phyloP scores from a whole-genome alignment of 495 filamentous ascomycete genomes.

The Penicillium canescens region DNA sequence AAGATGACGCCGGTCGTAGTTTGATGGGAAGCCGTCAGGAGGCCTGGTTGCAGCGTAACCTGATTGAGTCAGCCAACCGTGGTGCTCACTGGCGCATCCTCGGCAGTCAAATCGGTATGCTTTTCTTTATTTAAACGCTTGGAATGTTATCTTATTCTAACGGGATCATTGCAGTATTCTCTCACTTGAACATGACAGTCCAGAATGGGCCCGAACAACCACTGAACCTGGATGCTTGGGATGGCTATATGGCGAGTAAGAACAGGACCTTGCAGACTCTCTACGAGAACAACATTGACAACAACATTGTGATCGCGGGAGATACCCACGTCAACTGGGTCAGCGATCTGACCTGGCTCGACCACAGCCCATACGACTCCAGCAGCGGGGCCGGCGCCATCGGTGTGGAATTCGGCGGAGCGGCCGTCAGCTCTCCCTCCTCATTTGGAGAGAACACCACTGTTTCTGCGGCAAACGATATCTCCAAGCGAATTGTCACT shows the following conservation, averaged over 20 bases:
- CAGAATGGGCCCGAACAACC: slow-evolving; percentile 3
- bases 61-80: slow-evolving; percentile 43
- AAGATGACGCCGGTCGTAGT: slow-evolving; percentile 56
- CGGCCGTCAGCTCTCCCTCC: slow-evolving; percentile 58
- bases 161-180: slow-evolving; percentile 6
- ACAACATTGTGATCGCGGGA: slow-evolving; percentile 67
- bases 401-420: slow-evolving; percentile 67
- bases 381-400: slow-evolving; percentile 57
- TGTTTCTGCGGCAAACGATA: slow-evolving; percentile 39
- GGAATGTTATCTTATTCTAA: slow-evolving; percentile 6
- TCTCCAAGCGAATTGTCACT: slow-evolving; percentile 22
- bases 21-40: slow-evolving; percentile 68
- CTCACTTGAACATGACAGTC: slow-evolving; percentile 7
- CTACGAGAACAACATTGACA: slow-evolving; percentile 60
- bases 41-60: slow-evolving; percentile 64
- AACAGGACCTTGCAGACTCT: slow-evolving; percentile 62
- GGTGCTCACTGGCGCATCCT: slow-evolving; percentile 8
- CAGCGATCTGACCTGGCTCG: slow-evolving; percentile 65
- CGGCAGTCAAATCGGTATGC: slow-evolving; percentile 7
- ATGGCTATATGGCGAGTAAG: slow-evolving; percentile 63
- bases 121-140: slow-evolving; percentile 1
- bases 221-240: slow-evolving; percentile 28
- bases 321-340: slow-evolving; percentile 62
- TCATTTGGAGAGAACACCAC: slow-evolving; percentile 44
- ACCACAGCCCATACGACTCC: slow-evolving; percentile 54